These are phyloP conservation scores for Beauveria asiatica DNA, from an alignment of 2,329 filamentous ascomycete genomes.

Conservation along the genomic window DNA sequence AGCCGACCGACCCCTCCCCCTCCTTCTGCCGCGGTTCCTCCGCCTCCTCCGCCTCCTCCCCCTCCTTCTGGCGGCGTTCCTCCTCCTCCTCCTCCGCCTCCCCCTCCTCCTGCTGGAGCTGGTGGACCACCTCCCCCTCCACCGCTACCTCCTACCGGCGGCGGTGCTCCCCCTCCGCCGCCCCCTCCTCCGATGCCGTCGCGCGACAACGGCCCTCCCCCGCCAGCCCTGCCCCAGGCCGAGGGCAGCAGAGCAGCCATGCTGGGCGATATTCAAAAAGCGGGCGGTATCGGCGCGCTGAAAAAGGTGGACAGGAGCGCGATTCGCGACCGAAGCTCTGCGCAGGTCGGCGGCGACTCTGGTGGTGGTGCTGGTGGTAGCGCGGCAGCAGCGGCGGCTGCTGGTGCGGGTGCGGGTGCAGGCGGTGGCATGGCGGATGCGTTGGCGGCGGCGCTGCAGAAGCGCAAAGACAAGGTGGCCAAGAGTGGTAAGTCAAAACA, in stretches of 20 bases:
- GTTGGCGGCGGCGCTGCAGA: conserved; percentile 66
- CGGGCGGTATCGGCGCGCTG: conserved; percentile 57
- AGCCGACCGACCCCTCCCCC: conserved; percentile 46
- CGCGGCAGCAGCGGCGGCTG: conserved; percentile 40
- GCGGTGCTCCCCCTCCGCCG: conserved; percentile 23
- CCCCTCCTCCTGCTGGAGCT: conserved; percentile 25
- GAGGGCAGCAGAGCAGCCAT: conserved; percentile 49
- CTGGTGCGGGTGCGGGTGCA: conserved; percentile 36
- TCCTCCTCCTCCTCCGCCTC: conserved; percentile 34
- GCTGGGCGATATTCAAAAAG: conserved; percentile 63
- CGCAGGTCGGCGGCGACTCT: conserved; percentile 43
- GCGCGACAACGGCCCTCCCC: conserved; percentile 48
- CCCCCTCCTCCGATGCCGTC: conserved; percentile 46
- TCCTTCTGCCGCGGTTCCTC: conserved; percentile 33
- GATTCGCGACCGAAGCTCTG: conserved; percentile 64
- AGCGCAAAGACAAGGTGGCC: conserved; percentile 88
- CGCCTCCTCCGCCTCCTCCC: conserved; percentile 31
- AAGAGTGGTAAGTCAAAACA: conserved; percentile 71
- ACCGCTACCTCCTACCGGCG: conserved; percentile 34
- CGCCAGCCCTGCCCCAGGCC: conserved; percentile 32
- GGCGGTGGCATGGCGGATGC: conserved; percentile 70
- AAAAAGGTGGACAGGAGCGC: conserved; percentile 66
- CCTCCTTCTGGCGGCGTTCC: conserved; percentile 36
- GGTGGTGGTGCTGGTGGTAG: conserved; percentile 45
- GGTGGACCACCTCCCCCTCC: conserved; percentile 25